Percentiles rank a stretch among this genome's conserved stretches.
Evolutionary conservation across 176 grass and related monocot genomes (phyloP).

Genomic region (Phoenix dactylifera): DNA sequence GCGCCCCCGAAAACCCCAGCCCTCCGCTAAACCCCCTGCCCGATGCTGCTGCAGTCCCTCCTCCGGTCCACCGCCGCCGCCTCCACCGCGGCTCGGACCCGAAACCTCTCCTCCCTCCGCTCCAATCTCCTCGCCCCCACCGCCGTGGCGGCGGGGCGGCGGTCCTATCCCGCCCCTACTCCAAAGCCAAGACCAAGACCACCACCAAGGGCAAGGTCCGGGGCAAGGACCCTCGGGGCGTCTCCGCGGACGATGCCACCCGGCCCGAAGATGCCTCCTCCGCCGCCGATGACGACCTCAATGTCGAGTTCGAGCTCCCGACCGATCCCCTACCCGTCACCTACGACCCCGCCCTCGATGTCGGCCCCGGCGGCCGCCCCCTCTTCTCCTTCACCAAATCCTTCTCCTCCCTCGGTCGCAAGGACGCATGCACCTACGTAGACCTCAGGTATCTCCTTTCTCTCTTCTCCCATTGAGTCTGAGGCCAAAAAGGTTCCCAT

Average conservation of each 20-base stretch:
- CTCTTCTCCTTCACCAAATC: constrained; percentile 75
- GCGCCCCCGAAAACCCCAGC: too few species aligned
- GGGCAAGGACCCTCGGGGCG: constrained; percentile 41
- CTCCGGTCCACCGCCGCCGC: constrained; percentile 29
- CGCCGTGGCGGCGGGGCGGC: neutral
- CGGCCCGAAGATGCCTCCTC: constrained; percentile 17
- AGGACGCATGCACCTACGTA: constrained; percentile 50
- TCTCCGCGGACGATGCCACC: constrained; percentile 23
- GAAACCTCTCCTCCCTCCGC: neutral
- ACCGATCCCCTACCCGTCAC: constrained; percentile 60
- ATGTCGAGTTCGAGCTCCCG: constrained; percentile 54
- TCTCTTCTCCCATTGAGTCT: constrained; percentile 1
- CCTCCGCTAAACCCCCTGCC: constrained; percentile 23
- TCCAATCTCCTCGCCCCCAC: constrained; percentile 9
- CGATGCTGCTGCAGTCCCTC: constrained; percentile 56
- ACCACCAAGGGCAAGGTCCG: constrained; percentile 45
- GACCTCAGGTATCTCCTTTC: constrained; percentile 50
- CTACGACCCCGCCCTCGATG: constrained; percentile 69
- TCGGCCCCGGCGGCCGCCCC: constrained; percentile 64
- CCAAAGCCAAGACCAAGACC: constrained; percentile 45
- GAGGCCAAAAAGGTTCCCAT: neutral
- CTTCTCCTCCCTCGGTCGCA: constrained; percentile 47
- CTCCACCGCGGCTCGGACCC: neutral
- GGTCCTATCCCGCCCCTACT: constrained; percentile 36
- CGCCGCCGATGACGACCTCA: constrained; percentile 35